Base-by-base conservation (phyloP, 441 rosid genomes). In the Bocquillonia castaneifolia region DNA sequence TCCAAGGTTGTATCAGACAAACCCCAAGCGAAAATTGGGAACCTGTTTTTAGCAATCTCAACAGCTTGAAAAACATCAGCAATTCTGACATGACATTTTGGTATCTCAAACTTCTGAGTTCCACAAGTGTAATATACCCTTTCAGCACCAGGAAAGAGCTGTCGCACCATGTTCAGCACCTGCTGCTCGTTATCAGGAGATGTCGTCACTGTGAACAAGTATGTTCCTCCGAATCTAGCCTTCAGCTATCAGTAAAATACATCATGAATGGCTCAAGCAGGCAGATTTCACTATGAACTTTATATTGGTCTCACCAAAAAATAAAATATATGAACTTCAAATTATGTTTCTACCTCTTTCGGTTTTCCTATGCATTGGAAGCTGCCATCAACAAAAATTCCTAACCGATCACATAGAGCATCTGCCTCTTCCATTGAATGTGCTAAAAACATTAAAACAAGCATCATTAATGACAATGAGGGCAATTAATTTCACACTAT, bases 371-470 rank as follows among this genome's bases (percentile, higher is more conserved):
- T 74, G 77, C 96, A 91, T 58, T 84, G 90, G 74, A 93, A 82
- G 78, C 84, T 71, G 22, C 98, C 98, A 59, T 83, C 89, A 2
- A 91, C 97, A 44, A 93, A 91, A 59, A 93, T 83, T 66, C 98
- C 98, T 26, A 91, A 25, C 23, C 98, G 79, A 71, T 93, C 97
- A 69, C 98, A 91, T 0, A 93, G 77, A 63, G 73, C 84, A 82
- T 93, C 98, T 44, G 98, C 98, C 81, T 93, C 98, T 80, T 89
- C 98, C 98, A 93, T 93, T 39, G 97, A 93, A 76, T 93, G 97
- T 5, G 98, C 98, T 93, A 85, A 65, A 65, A 74, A 77, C 47
- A 72, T 28, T 50, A 44, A 28, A 39, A 68, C 56, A 72, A 72
- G 68, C 23, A 61, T 66, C 34, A 36, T 68, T 14, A 72, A 37